Conservation (phyloP, 108 stramenopile genomes). For the Stephanodiscus minutulus region DNA sequence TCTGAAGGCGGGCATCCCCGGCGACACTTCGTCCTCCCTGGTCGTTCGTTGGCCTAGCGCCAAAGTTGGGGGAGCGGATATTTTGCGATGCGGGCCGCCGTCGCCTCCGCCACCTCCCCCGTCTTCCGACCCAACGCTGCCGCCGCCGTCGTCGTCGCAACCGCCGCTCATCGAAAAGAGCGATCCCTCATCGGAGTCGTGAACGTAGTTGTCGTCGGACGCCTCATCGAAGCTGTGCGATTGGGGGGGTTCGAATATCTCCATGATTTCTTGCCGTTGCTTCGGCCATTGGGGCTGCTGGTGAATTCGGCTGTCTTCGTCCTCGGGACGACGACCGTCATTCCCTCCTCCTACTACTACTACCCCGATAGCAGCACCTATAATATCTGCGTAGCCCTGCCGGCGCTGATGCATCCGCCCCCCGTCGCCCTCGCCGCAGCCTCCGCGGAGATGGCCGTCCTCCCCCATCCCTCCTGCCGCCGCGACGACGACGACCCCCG, state of each 20-base stretch:
- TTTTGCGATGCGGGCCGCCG: background rate
- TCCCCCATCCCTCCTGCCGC: too few species aligned
- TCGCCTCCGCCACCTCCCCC: background rate
- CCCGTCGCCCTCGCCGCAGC: constrained; percentile 40
- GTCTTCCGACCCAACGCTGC: background rate
- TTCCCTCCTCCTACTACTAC: background rate
- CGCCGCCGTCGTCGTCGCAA: background rate
- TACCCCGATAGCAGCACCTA: background rate
- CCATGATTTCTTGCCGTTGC: background rate
- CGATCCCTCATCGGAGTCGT: background rate
- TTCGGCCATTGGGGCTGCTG: background rate
- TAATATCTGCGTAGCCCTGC: background rate
- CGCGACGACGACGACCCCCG: too few species aligned
- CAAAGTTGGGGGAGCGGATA: background rate
- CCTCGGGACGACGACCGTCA: background rate
- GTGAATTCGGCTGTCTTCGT: background rate
- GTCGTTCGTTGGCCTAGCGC: background rate
- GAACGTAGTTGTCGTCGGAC: background rate
- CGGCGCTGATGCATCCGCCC: background rate
- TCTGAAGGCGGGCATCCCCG: background rate
- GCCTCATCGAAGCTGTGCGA: background rate
- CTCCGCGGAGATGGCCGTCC: constrained; percentile 66
- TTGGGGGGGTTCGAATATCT: background rate
- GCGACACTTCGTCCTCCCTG: background rate
- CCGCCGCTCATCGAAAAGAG: background rate